Base-by-base conservation (phyloP, 2,329 filamentous ascomycete genomes). In the Penicillium capsulatum region DNA sequence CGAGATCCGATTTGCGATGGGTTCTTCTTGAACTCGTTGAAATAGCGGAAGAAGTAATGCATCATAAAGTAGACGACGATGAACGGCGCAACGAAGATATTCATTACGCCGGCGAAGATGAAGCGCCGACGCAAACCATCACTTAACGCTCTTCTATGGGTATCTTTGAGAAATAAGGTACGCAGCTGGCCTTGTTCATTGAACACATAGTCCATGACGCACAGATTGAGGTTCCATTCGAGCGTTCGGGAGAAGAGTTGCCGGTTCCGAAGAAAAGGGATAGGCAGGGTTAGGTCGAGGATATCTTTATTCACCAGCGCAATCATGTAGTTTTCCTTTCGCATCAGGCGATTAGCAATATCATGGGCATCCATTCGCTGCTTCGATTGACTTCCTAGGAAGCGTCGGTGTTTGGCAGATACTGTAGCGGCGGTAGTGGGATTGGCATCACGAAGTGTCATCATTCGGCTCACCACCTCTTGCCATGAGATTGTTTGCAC, bases 301-400 rank as follows among this genome's bases (percentile, higher is more conserved):
- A 97, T 80, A 45, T 97, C 92, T 64, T 98, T 97, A 72, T 98
- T 98, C 69, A 97, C 88, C 56, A 98, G 74, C 3, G 92, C 92
- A 55, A 98, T 96, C 47, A 96, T 78, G 56, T 96, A 98, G 58
- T 98, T 98, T 48, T 96, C 91, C 58, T 87, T 85, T 43, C 92
- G 83, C 92, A 98, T 97, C 31, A 98, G 69, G 20, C 92, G 81
- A 59, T 97, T 98, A 5, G 92, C 92, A 61, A 98, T 97, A 58
- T 96, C 92, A 56, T 96, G 88, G 8, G 92, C 92, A 65, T 96
- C 92, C 53, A 98, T 82, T 47, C 91, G 79, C 66, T 97, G 88
- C 63, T 96, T 94, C 15, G 88, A 94, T 59, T 94, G 88, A 42
- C 82, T 89, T 31, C 86, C 85, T 47, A 91, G 74, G 43, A 77